Evolutionary conservation across 2,329 filamentous ascomycete genomes (phyloP), one percentile per base, ranked within the genome.

Genomic region (Cercospora sojina): DNA sequence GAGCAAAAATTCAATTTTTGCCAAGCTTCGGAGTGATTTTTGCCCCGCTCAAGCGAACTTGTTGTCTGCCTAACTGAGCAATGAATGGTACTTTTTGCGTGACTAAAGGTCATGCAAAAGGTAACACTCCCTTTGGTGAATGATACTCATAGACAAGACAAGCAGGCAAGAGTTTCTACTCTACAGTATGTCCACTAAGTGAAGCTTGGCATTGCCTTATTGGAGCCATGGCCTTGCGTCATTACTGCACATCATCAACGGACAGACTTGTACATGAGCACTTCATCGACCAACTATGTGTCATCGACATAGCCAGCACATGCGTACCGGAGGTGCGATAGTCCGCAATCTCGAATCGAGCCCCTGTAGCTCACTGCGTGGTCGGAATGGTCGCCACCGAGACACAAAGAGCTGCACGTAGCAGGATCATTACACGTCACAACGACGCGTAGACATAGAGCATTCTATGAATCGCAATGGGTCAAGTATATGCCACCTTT

Each of bases 381-480:
- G 13, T 32, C 29, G 53, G 35, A 6, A 32, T 12, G 8, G 8
- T 3, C 53, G 25, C 27, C 53, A 32, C 53, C 29, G 16, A 29
- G 27, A 56, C 25, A 20, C 53, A 56, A 31, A 56, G 53, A 32
- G 53, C 53, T 56, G 53, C 53, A 56, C 10, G 53, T 10, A 43
- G 35, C 38, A 49, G 58, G 58, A 61, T 61, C 38, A 32, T 61
- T 57, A 61, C 38, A 61, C 58, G 58, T 60, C 58, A 60, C 58
- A 38, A 49, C 58, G 59, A 61, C 59, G 59, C 59, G 41, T 61
- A n/a, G 59, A 61, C 31, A 18, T 49, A 3, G 31, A 59, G 57
- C 31, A 25, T 20, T 49, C 43, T 49, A 20, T 49, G 43, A 23
- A 49, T 23, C 10, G 43, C 5, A n/a, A 53, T 53, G 47, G 23